A percentile compares a stretch with the other conserved stretches of the same genome.
Evolutionary conservation across 179 eudicot species (phyloP).

Genomic region (Camellia oleifera): DNA sequence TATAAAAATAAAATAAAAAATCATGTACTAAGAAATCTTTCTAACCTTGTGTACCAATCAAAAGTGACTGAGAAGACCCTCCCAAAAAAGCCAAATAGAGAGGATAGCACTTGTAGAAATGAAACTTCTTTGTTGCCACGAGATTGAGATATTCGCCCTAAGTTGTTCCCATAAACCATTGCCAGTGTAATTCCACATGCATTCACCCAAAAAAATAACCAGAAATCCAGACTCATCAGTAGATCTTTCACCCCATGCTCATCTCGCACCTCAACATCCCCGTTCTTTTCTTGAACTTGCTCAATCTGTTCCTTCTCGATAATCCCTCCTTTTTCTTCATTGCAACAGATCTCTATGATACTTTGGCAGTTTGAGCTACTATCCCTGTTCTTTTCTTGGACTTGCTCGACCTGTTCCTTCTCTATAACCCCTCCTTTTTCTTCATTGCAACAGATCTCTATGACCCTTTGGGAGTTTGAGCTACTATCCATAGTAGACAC

Average conservation of each 20-base stretch:
- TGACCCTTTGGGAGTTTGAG: slow-evolving; percentile 5
- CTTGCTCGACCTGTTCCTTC: background rate
- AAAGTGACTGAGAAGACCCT: slow-evolving; percentile 7
- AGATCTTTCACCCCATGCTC: slow-evolving; percentile 9
- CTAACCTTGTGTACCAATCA: slow-evolving; percentile 11
- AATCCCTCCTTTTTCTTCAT: background rate
- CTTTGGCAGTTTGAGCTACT: background rate
- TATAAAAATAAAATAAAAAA: no score
- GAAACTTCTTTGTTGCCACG: background rate
- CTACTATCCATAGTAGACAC: background rate
- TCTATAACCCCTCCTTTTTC: background rate
- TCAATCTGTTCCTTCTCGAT: background rate
- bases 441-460: background rate
- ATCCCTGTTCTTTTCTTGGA: background rate
- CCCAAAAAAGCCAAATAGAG: background rate
- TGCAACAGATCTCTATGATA: background rate
- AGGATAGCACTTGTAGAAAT: background rate
- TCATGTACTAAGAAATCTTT: background rate
- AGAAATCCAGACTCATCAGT: slow-evolving; percentile 2
- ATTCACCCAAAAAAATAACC: slow-evolving; percentile 10
- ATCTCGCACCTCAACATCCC: background rate
- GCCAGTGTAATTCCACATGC: slow-evolving; percentile 11
- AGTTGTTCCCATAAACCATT: slow-evolving; percentile 5
- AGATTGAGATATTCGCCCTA: background rate
- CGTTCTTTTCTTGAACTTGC: background rate